These are phyloP conservation scores for Fraxinus xanthoxyloides DNA, from an alignment of 305 asterid species.

Conservation along the genomic window DNA sequence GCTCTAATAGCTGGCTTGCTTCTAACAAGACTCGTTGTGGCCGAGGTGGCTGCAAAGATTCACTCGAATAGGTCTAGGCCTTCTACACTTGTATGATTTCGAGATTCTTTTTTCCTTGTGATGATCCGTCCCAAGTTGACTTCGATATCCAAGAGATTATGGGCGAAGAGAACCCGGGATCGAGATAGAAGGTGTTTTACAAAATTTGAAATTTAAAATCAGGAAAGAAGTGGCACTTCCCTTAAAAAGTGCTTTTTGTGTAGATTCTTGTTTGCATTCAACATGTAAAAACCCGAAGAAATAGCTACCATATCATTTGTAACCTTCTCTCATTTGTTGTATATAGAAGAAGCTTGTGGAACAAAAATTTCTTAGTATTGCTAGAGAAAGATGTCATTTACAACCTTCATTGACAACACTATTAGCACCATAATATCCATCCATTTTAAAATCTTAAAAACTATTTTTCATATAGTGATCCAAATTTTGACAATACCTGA, in stretches of 20 bases:
- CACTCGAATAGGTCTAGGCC: conserved; percentile 31
- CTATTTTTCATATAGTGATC: too few relatives aligned
- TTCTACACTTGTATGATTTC: conserved; percentile 42
- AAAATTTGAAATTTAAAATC: conserved; percentile 13
- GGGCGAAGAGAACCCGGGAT: neutral
- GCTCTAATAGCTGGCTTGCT: conserved; percentile 83
- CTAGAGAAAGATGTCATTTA: neutral
- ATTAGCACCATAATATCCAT: too few relatives aligned
- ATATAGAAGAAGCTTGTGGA: neutral
- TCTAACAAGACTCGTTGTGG: conserved; percentile 73
- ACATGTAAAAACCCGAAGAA: conserved; percentile 11
- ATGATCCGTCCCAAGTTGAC: neutral
- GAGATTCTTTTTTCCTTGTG: conserved; percentile 8
- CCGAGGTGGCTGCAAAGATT: conserved; percentile 76
- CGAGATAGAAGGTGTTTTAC: conserved; percentile 20
- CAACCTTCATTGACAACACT: neutral
- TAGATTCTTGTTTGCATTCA: conserved; percentile 26
- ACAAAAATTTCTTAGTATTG: neutral
- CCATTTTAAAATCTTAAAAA: too few relatives aligned
- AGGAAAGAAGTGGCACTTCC: conserved; percentile 11
- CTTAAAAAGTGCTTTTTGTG: neutral
- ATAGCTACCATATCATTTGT: conserved; percentile 7
- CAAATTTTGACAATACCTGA: too few relatives aligned
- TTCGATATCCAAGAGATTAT: neutral
- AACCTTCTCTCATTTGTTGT: conserved; percentile 12